A percentile compares a stretch with the other conserved stretches of the same genome.
Evolutionary conservation across 352 stramenopile species (phyloP).

Genomic region (Phytophthora sp.): DNA sequence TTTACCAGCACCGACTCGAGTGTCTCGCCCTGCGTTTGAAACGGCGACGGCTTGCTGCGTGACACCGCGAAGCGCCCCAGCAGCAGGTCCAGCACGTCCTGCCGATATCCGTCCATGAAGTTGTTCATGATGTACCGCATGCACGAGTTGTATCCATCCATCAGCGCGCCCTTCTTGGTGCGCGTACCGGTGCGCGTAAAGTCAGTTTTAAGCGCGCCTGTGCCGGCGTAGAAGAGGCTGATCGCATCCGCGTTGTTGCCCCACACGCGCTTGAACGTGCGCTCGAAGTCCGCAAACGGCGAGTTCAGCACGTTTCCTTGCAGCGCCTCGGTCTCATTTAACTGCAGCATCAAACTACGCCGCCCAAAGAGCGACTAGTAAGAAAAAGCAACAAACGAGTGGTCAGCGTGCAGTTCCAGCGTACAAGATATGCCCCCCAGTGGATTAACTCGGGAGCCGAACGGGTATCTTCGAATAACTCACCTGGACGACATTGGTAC

Average conservation of each 20-base stretch:
- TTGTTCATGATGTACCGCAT: conserved; percentile 97
- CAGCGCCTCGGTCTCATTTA: conserved; percentile 73
- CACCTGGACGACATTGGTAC: conserved; percentile 86
- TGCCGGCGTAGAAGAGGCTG: conserved; percentile 93
- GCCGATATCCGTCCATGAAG: conserved; percentile 93
- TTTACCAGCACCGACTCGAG: conserved; percentile 65
- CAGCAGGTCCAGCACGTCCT: conserved; percentile 95
- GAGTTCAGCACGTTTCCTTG: conserved; percentile 76
- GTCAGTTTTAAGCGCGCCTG: conserved; percentile 95
- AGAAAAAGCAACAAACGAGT: conserved; percentile 5
- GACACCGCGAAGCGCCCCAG: conserved; percentile 66
- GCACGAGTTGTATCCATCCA: conserved; percentile 95
- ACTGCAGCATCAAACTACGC: conserved; percentile 85
- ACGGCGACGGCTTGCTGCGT: conserved; percentile 61
- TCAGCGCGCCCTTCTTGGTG: conserved; percentile 91
- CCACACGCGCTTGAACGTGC: conserved; percentile 92
- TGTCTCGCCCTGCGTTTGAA: conserved; percentile 50
- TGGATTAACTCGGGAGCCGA: neutral
- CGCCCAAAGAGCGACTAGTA: conserved; percentile 92
- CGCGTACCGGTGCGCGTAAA: conserved; percentile 95
- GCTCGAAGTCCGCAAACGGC: conserved; percentile 71
- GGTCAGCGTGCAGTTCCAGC: neutral
- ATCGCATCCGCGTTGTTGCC: conserved; percentile 97
- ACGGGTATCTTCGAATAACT: neutral
- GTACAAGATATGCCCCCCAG: too few species aligned